Evolutionary conservation across 805 yeast genomes (phyloP), one percentile per base, ranked within the genome.

Genomic region (Wickerhamiella cacticola): DNA sequence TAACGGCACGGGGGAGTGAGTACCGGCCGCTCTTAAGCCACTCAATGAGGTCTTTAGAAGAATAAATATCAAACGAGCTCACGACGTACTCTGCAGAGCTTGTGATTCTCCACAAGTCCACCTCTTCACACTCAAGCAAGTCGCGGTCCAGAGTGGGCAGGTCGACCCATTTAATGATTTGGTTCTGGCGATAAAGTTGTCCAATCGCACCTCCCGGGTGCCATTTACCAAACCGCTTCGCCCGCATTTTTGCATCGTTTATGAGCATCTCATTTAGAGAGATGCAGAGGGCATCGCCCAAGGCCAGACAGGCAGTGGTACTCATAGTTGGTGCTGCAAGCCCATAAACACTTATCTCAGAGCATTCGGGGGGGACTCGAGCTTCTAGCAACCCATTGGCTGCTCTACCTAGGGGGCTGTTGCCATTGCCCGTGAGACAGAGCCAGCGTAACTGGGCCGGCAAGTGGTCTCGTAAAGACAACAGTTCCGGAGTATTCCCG

Each of bases 161-260:
- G 10, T 52, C 36, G 9, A 26, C 22, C 57, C 57, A 52, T 6
- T 50, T 47, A 1, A 39, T 28, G 9, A 48, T 16, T 9, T n/a
- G 22, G 24, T 34, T 31, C 13, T 34, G 41, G 8, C 35, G 43
- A 50, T 66, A 71, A 5, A 70, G 67, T 46, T 68, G 68, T 13
- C 96, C 96, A 58, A 86, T 85, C 1, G 92, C 82, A 15, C 96
- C 96, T 18, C 95, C 95, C 1, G 96, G 96, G 58, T 86, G 96
- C 59, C 80, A 74, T 52, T 73, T 73, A 7, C 81, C 79, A 63
- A 86, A 86, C 31, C 71, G 63, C 50, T 62, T 64, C 52, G 71
- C 72, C 36, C 95, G 68, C 48, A 69, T 66, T 31, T 65, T 62
- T 25, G 69, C 62, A 57, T 84, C 86, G 7, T 67, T 66, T 48